phyloP scores from a whole-genome alignment of 768 basidiomycete species.

The Boletellus ananiceps region DNA sequence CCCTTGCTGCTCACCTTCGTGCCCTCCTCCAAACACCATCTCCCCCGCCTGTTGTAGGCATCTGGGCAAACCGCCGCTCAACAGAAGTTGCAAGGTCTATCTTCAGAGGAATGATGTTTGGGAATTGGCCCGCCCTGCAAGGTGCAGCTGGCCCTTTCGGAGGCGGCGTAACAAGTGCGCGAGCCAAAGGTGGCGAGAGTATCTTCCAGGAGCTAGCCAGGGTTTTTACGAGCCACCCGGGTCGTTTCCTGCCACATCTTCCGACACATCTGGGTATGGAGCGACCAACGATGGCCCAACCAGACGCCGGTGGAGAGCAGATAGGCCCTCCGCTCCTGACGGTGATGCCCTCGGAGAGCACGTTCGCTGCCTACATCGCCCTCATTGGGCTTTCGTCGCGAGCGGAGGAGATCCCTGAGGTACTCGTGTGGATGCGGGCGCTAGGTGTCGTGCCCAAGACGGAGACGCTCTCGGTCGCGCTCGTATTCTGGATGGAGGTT shows the following conservation, averaged over 20 bases:
- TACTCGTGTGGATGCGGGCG: constrained; percentile 70
- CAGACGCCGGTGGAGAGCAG: not conserved
- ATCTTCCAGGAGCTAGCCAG: constrained; percentile 20
- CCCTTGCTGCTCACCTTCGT: constrained; percentile 6
- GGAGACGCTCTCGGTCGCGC: constrained; percentile 52
- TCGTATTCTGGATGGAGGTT: constrained; percentile 73
- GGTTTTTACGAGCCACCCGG: constrained; percentile 9
- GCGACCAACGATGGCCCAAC: constrained; percentile 3
- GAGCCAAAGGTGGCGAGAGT: constrained; percentile 13
- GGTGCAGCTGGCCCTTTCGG: constrained; percentile 35
- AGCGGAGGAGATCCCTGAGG: constrained; percentile 58
- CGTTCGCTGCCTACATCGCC: constrained; percentile 56
- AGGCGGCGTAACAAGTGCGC: constrained; percentile 23
- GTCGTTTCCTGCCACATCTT: constrained; percentile 8
- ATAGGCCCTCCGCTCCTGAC: constrained; percentile 25
- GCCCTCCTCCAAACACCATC: constrained; percentile 21
- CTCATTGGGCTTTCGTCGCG: constrained; percentile 50
- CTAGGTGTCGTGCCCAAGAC: constrained; percentile 49
- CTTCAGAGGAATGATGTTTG: constrained; percentile 54
- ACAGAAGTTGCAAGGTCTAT: constrained; percentile 46
- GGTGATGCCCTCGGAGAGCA: constrained; percentile 45
- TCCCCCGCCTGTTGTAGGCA: constrained; percentile 29
- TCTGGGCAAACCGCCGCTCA: constrained; percentile 45
- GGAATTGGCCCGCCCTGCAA: constrained; percentile 47
- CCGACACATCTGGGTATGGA: not conserved